Evolutionary conservation across 2,329 filamentous ascomycete species (phyloP), one percentile per base, ranked within the genome.

Genomic region (Phialemoniopsis sp.): DNA sequence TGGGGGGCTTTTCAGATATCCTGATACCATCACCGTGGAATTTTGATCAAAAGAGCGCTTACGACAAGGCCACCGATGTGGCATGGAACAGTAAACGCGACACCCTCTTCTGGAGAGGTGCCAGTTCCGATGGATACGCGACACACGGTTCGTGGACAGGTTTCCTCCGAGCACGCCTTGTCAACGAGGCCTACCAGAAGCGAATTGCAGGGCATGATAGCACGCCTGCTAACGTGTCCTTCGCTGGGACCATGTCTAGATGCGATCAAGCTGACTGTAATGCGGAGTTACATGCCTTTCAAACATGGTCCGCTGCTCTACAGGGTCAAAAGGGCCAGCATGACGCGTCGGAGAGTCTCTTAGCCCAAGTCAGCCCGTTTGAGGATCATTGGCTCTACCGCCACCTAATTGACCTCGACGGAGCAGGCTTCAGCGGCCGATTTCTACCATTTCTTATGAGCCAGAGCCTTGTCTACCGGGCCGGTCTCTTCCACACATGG

Each of bases 401-500:
- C 42, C 78, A 76, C 48, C 67, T 82, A 2, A 63, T 73, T 1
- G 78, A 82, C 47, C 62, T 82, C 14, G 80, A 83, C 51, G 79
- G 78, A 1, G 66, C 71, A 32, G 65, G 60, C 1, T 73, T 73
- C 48, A 67, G 62, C 37, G 72, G 70, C 4, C 63, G 72, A 1
- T 77, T 69, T 48, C 52, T 68, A 8, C 64, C 64, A 0, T 80
- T 81, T 48, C 54, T 83, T 12, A 58, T 63, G 13, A 73, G 66
- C 12, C 67, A 58, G 2, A 74, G 68, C 4, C 54, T 80, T 3
- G 73, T 74, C 0, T 70, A 83, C 53, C 80, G 80, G 45, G 70
- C 73, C 0, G 80, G 76, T 3, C 62, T 82, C 17, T 85, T 80
- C 53, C 65, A 70, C 17, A 79, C 82, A 41, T 85, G 81, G 81